Evolutionary conservation across 2,329 filamentous ascomycete species (phyloP).

Genomic region (Pseudogymnoascus sp.): DNA sequence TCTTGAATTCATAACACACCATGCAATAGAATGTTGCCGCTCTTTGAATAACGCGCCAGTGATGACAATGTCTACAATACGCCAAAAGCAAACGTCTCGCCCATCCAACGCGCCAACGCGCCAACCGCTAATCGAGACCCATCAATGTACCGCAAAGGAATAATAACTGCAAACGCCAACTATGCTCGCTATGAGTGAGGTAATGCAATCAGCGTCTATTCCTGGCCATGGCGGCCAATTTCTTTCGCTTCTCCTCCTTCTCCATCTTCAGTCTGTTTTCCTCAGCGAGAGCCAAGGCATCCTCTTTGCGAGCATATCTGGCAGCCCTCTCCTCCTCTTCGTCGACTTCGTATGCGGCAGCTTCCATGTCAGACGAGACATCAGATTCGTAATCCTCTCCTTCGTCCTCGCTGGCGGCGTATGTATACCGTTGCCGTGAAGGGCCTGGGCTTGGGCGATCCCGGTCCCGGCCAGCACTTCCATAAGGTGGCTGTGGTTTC

Average conservation of each 20-base stretch:
- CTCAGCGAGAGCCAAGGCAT: conserved; percentile 55
- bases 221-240: conserved; percentile 27
- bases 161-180: not conserved
- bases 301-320: conserved; percentile 57
- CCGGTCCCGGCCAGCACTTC: conserved; percentile 16
- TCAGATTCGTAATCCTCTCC: conserved; percentile 60
- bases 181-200: conserved; percentile 3
- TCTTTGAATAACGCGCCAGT: not conserved
- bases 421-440: conserved; percentile 31
- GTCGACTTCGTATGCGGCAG: conserved; percentile 65
- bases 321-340: conserved; percentile 60
- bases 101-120: conserved; percentile 3
- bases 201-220: conserved; percentile 15
- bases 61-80: conserved; percentile 7
- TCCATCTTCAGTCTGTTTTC: conserved; percentile 55
- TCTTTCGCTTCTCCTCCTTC: conserved; percentile 44
- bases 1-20: conserved; percentile 5
- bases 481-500: conserved; percentile 16
- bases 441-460: conserved; percentile 25
- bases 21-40: not conserved
- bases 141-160: not conserved
- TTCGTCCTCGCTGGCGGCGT: conserved; percentile 45
- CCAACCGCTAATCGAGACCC: conserved; percentile 7
- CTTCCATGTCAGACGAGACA: conserved; percentile 71
- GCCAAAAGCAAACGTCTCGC: conserved; percentile 1